phyloP scores from a whole-genome alignment of 352 stramenopile species.

The Globisporangium perplexum region DNA sequence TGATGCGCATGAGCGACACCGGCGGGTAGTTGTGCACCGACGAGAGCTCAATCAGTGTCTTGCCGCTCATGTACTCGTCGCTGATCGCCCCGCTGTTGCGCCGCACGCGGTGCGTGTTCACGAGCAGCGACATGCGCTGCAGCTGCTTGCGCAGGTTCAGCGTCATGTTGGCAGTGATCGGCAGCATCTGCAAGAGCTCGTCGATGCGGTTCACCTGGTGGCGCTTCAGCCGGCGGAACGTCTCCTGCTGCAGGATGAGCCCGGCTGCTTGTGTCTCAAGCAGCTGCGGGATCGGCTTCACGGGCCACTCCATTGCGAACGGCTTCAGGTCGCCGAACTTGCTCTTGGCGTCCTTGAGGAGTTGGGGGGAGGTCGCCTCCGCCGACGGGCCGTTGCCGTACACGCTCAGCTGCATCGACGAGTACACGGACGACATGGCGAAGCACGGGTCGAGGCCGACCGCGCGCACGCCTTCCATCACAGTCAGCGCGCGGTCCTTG shows the following conservation, averaged over 20 bases:
- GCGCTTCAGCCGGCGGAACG: conserved; percentile 78
- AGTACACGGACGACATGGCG: conserved; percentile 81
- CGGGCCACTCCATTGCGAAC: conserved; percentile 57
- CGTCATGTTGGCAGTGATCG: conserved; percentile 85
- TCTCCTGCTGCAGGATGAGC: conserved; percentile 79
- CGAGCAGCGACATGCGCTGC: conserved; percentile 77
- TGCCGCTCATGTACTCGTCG: conserved; percentile 64
- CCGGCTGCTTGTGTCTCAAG: conserved; percentile 78
- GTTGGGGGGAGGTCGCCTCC: conserved; percentile 38
- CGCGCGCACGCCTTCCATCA: conserved; percentile 84
- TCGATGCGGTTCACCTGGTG: conserved; percentile 81
- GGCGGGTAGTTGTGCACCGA: conserved; percentile 75
- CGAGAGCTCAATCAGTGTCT: conserved; percentile 74
- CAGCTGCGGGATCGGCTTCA: conserved; percentile 73
- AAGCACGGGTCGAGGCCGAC: conserved; percentile 83
- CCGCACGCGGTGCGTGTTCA: conserved; percentile 83
- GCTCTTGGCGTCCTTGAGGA: conserved; percentile 35
- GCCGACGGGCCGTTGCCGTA: conserved; percentile 61
- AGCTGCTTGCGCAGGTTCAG: conserved; percentile 83
- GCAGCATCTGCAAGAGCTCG: conserved; percentile 74
- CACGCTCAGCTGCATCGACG: conserved; percentile 69
- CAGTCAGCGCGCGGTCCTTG: conserved; percentile 76
- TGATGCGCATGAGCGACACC: conserved; percentile 80
- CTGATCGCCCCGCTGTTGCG: conserved; percentile 50
- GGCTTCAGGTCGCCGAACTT: conserved; percentile 65